Percentiles rank a stretch among this genome's conserved stretches.
phyloP scores from a whole-genome alignment of 768 basidiomycete genomes.

The Lentinus brumalis region DNA sequence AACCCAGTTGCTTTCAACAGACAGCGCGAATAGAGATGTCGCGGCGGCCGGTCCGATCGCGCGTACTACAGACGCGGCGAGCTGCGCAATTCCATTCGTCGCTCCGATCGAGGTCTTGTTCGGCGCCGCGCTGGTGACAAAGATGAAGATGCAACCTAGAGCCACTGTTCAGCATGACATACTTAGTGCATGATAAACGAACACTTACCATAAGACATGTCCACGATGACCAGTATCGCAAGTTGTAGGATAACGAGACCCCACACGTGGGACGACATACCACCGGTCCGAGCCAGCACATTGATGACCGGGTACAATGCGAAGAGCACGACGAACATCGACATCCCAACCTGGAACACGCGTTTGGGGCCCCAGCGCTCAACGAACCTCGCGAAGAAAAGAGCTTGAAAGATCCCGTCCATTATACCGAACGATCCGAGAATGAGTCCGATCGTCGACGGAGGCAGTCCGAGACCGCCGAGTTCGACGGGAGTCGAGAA shows the following conservation, averaged over 20 bases:
- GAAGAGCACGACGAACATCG: conserved; percentile 29
- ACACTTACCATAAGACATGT: conserved; percentile 34
- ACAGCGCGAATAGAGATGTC: conserved; percentile 59
- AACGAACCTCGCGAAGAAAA: conserved; percentile 40
- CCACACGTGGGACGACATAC: conserved; percentile 25
- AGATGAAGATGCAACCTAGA: conserved; percentile 35
- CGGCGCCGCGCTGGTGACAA: conserved; percentile 33
- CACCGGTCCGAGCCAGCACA: conserved; percentile 21
- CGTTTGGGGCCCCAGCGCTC: conserved; percentile 39
- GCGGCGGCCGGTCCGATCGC: conserved; percentile 55
- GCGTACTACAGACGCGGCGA: conserved; percentile 48
- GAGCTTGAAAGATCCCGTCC: conserved; percentile 41
- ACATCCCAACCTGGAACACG: conserved; percentile 29
- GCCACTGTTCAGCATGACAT: not conserved
- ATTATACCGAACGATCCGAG: conserved; percentile 39
- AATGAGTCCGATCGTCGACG: conserved; percentile 41
- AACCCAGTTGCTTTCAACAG: conserved; percentile 43
- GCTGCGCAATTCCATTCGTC: conserved; percentile 58
- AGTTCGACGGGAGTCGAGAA: conserved; percentile 40
- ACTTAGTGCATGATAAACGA: not conserved
- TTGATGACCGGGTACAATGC: conserved; percentile 33
- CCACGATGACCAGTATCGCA: conserved; percentile 26
- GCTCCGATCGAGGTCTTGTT: conserved; percentile 45
- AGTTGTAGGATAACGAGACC: conserved; percentile 28
- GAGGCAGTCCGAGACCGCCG: conserved; percentile 40